Evolutionary conservation across 805 yeast species (phyloP), one percentile per base, ranked within the genome.

Genomic region (Cyberlindnera japonica): DNA sequence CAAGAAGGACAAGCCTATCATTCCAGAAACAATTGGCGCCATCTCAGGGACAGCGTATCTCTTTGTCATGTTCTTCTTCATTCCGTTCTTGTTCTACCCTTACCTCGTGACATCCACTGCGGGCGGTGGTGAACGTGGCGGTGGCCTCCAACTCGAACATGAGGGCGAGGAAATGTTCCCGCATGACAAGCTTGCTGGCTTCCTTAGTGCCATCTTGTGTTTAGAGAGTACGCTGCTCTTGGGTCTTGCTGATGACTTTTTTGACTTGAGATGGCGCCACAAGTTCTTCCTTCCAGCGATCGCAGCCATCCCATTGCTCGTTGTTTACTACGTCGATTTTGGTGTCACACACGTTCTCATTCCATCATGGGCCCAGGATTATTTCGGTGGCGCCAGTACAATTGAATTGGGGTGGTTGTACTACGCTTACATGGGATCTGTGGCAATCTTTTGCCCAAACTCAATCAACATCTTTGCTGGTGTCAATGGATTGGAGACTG

Each of bases 391-490:
- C 4, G 62, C 72, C 10, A 59, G 68, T 1, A 55, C 60, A 4
- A 64, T 93, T 14, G 93, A 93, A 61, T 67, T 93, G 41, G 95
- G 96, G 3, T 59, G 69, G 14, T 62, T 86, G 20, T 93, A 93
- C 67, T 93, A 93, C 60, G 65, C 66, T 12, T 93, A 93, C 66
- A 93, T 93, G 99, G 87, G 83, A 0, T 73, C 95, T 0, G 79
- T 93, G 43, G 83, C 95, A 3, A 91, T 93, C 28, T 93, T 93
- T 58, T 84, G 96, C 54, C 97, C 99, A 18, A 91, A 93, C 59
- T 87, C 97, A 10, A 89, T 93, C 61, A 93, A 93, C 59, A 93
- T 93, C 38, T 68, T 90, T 22, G 99, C 99, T 0, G 99, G 99
- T 6, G 77, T 93, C 34, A 93, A 93, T 61, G 99, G 99, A 0